Evolutionary conservation across 2,329 filamentous ascomycete species (phyloP).

Genomic region (Chalara sp.): DNA sequence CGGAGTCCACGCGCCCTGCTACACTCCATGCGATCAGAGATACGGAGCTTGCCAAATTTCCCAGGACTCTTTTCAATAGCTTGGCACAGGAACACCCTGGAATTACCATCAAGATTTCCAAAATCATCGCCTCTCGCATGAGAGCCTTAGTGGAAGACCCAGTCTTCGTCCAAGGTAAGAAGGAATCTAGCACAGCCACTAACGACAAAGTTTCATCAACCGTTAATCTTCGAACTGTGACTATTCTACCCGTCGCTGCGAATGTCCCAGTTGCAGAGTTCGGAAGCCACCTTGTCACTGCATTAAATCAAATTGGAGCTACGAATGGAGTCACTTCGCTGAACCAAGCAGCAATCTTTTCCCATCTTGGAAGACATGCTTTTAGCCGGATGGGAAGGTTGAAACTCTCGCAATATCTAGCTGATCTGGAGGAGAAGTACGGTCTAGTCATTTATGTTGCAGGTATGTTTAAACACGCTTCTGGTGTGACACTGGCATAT

Average conservation of each 20-base stretch:
- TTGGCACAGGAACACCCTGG: constrained; percentile 94
- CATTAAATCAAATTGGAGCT: constrained; percentile 81
- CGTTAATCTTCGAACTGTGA: constrained; percentile 86
- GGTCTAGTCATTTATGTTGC: constrained; percentile 92
- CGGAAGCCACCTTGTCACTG: constrained; percentile 79
- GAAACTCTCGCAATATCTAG: constrained; percentile 90
- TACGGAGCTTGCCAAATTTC: constrained; percentile 93
- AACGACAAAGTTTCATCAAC: constrained; percentile 72
- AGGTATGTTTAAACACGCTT: constrained; percentile 39
- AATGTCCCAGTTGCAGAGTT: constrained; percentile 95
- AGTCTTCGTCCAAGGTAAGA: constrained; percentile 56
- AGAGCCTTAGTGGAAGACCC: constrained; percentile 79
- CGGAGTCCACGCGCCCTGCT: constrained; percentile 82
- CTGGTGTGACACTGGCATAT: constrained; percentile 34
- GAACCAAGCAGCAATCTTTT: constrained; percentile 89
- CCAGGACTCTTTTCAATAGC: constrained; percentile 93
- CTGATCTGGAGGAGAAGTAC: constrained; percentile 95
- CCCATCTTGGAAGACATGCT: constrained; percentile 89
- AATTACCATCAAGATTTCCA: constrained; percentile 98
- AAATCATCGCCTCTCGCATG: constrained; percentile 96
- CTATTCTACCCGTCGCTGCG: constrained; percentile 81
- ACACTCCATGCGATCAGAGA: constrained; percentile 94
- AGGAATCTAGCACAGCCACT: constrained; percentile 51
- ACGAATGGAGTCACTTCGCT: constrained; percentile 85
- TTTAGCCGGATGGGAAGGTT: constrained; percentile 97